phyloP scores from a whole-genome alignment of 2,329 filamentous ascomycete species.

The Capronia americana region DNA sequence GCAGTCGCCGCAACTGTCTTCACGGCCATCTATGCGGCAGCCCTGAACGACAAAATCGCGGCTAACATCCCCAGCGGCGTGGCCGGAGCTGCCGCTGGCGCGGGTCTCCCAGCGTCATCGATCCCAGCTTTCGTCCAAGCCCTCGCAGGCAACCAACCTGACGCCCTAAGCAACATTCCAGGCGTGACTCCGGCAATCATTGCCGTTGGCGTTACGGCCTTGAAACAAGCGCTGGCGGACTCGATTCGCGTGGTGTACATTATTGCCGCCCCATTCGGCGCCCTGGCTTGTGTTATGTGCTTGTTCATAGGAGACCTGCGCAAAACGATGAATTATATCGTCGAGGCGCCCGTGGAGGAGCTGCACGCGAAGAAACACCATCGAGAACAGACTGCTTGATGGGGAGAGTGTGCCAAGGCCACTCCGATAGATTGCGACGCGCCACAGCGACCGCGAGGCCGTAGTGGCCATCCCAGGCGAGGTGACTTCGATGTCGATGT shows the following conservation, averaged over 20 bases:
- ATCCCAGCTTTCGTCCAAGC: conserved; percentile 29
- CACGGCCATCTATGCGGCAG: conserved; percentile 35
- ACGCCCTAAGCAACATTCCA: conserved; percentile 20
- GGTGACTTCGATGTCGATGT: too few species aligned
- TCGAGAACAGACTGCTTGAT: conserved; percentile 8
- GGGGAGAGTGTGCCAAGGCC: not conserved
- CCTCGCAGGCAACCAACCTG: conserved; percentile 29
- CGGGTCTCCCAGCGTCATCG: conserved; percentile 29
- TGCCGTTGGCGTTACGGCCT: conserved; percentile 13
- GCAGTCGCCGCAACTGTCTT: conserved; percentile 34
- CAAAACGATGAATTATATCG: conserved; percentile 37
- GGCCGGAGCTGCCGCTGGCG: conserved; percentile 21
- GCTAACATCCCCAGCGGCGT: conserved; percentile 31
- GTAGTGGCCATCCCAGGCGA: too few species aligned
- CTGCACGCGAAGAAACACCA: conserved; percentile 32
- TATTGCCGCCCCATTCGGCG: conserved; percentile 34
- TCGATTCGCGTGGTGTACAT: conserved; percentile 34
- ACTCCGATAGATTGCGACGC: too few species aligned
- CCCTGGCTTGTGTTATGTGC: conserved; percentile 31
- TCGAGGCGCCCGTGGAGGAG: conserved; percentile 37
- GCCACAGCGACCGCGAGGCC: too few species aligned
- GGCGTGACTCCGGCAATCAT: conserved; percentile 31
- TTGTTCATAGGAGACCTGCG: conserved; percentile 34
- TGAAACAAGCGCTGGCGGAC: conserved; percentile 36
- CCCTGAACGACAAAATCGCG: conserved; percentile 25